phyloP scores from a whole-genome alignment of 2,329 filamentous ascomycete species.

The Ophiosphaerella korrae region DNA sequence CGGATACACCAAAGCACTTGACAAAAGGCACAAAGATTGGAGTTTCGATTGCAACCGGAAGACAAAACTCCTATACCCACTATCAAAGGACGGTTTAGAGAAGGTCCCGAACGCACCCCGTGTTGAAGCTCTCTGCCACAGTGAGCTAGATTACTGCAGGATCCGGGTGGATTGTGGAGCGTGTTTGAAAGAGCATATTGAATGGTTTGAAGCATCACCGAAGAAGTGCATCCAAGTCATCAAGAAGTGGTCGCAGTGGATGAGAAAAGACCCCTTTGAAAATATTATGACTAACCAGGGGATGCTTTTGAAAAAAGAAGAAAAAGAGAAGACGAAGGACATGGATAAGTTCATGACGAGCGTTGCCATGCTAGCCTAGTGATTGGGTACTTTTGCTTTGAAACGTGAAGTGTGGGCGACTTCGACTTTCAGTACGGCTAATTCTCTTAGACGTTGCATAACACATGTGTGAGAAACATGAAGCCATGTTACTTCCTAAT shows the following conservation, averaged over 20 bases:
- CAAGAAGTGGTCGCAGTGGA: constrained; percentile 14
- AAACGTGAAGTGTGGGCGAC: no score
- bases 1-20: constrained; percentile 10
- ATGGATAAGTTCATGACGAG: no score
- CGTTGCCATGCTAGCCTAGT: no score
- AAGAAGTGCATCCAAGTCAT: constrained; percentile 8
- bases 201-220: constrained; percentile 7
- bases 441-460: no score
- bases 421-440: no score
- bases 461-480: no score
- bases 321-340: no score
- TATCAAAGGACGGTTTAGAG: constrained; percentile 4
- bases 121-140: constrained; percentile 17
- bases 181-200: constrained; percentile 18
- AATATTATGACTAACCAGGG: no score
- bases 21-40: constrained; percentile 9
- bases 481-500: no score
- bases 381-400: no score
- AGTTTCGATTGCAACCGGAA: constrained; percentile 8
- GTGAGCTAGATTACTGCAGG: constrained; percentile 12
- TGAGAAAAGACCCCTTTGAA: constrained; percentile 10
- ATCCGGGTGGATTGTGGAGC: constrained; percentile 10
- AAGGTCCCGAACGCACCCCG: constrained; percentile 11
- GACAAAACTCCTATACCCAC: constrained; percentile 9
- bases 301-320: no score